Evolutionary conservation across 352 stramenopile genomes (phyloP).

Genomic region (Globisporangium radiosum): DNA sequence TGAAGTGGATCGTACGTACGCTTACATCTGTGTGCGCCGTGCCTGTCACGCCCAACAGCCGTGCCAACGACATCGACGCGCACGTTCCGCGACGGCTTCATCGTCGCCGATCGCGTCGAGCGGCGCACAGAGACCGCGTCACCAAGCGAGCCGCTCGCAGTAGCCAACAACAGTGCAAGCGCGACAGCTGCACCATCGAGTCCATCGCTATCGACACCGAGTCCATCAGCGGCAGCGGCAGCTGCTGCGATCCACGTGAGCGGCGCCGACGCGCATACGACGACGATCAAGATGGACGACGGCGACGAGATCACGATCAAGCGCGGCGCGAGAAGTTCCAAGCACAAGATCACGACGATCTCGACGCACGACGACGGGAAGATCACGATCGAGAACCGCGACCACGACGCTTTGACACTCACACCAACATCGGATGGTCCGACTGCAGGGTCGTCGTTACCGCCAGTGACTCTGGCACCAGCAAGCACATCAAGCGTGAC

Average conservation of each 20-base stretch:
- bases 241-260: slow-evolving; percentile 15
- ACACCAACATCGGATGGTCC: no score
- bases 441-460: no score
- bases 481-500: no score
- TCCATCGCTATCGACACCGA: neutral
- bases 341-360: slow-evolving; percentile 65
- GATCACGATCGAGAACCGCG: slow-evolving; percentile 60
- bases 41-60: slow-evolving; percentile 3
- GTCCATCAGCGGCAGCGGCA: neutral
- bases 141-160: neutral
- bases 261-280: slow-evolving; percentile 36
- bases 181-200: neutral
- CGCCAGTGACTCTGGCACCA: no score
- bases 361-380: slow-evolving; percentile 63
- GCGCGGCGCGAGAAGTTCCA: slow-evolving; percentile 31
- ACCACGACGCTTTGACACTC: neutral
- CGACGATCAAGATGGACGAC: slow-evolving; percentile 68
- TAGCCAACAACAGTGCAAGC: neutral
- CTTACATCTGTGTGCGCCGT: neutral
- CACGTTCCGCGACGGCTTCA: slow-evolving; percentile 73
- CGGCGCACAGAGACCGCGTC: slow-evolving; percentile 30
- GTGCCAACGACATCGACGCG: slow-evolving; percentile 16
- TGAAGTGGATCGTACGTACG: neutral
- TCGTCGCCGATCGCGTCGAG: slow-evolving; percentile 37
- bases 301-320: slow-evolving; percentile 81